Conservation (phyloP, 495 filamentous ascomycete genomes). For the Aspergillus panamensis region DNA sequence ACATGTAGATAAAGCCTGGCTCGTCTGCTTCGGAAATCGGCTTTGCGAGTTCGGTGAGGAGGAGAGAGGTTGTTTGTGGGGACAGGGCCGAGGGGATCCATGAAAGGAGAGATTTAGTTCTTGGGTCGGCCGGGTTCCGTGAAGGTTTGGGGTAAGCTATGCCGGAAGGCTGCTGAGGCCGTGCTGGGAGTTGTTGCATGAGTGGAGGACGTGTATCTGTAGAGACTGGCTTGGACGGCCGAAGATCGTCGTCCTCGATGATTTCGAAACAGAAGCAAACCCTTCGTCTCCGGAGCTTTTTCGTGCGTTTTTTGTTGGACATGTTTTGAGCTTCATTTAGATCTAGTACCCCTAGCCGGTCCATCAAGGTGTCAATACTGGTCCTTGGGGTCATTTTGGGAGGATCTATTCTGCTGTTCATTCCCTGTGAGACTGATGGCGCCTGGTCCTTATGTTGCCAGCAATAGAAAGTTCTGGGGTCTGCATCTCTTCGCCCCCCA, state of each 20-base stretch:
- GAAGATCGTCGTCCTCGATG: conserved; percentile 21
- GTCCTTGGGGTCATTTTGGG: conserved; percentile 52
- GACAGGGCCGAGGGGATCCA: conserved; percentile 62
- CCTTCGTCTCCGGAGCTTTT: neutral
- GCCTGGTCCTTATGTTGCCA: conserved; percentile 95
- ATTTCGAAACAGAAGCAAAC: conserved; percentile 40
- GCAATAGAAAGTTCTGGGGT: conserved; percentile 66
- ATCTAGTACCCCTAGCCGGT: conserved; percentile 70
- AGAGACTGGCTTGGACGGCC: conserved; percentile 10
- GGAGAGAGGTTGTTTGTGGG: conserved; percentile 59
- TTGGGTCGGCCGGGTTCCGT: conserved; percentile 24
- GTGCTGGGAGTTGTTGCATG: conserved; percentile 10
- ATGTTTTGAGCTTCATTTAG: conserved; percentile 38
- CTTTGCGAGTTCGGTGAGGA: conserved; percentile 76
- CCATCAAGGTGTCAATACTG: conserved; percentile 80
- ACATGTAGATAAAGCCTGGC: conserved; percentile 95
- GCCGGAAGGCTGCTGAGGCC: neutral
- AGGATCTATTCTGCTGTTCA: conserved; percentile 17
- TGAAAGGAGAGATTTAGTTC: conserved; percentile 51
- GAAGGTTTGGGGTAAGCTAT: conserved; percentile 2
- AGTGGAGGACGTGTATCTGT: conserved; percentile 1
- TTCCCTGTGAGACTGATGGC: conserved; percentile 22
- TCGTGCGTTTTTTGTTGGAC: conserved; percentile 25
- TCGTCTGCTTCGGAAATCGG: conserved; percentile 76
- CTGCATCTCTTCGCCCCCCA: conserved; percentile 36